Base-by-base conservation (phyloP, 2,329 filamentous ascomycete genomes). In the Stachybotrys echinatus region DNA sequence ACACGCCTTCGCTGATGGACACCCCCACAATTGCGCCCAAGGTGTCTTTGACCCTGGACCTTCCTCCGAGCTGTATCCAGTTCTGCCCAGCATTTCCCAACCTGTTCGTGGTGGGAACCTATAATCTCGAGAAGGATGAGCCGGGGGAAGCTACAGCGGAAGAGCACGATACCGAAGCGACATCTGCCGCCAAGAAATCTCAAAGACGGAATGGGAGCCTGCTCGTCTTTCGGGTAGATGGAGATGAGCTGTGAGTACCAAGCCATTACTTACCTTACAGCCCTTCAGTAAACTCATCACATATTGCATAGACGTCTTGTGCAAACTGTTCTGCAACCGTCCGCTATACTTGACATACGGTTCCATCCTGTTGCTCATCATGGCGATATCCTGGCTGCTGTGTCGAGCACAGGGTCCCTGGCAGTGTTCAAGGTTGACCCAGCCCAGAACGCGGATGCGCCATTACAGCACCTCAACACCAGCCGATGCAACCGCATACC, bases 311-410 rank as follows among this genome's bases (percentile, higher is more conserved):
- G 83, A 57, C 66, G 65, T 2, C 71, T 77, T 50, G 60, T 85
- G 5, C 81, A 89, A 61, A 85, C 78, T 1, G 55, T 85, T 5
- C 61, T 72, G 5, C 83, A 88, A 20, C 79, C 83, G 4, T 89
- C 84, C 48, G 92, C 89, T 6, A 79, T 96, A 23, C 78, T 96
- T 48, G 92, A 96, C 64, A 73, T 96, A 23, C 89, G 92, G 58
- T 97, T 96, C 65, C 82, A 85, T 52, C 81, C 80, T 14, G 49
- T 42, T 2, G 62, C 69, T 47, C 55, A 60, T 2, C 59, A 59
- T 7, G 70, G 67, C 46, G 74, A 76, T 23, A 69, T 87, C 4
- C 76, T 95, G 48, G 90, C 84, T 10, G 83, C 86, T 3, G 89
- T 89, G 8, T 89, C 88, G 2, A 96, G 90, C 54, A 89, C 87